Evolutionary conservation across 768 basidiomycete species (phyloP), one percentile per base, ranked within the genome.

Genomic region (Tulasnella sp.): DNA sequence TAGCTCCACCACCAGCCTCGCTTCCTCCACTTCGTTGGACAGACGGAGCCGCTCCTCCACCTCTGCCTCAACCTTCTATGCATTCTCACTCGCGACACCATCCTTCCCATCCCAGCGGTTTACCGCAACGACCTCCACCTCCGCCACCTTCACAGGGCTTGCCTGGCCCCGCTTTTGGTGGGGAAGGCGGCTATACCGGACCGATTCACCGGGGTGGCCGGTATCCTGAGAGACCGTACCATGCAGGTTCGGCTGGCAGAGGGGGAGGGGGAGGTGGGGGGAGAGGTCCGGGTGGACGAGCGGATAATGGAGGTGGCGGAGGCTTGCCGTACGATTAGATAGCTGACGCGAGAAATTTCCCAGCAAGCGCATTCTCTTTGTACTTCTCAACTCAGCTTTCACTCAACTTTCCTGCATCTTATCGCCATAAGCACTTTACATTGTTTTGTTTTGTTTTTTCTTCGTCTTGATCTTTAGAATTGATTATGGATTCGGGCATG

Each of bases 151-250:
- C 39, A 29, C 39, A 40, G 14, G 71, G 71, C 8, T 66, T 72
- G 16, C 71, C 71, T 64, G 59, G 35, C 1, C 71, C 71, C 16
- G 64, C 39, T 12, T 72, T 36, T 36, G 62, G 39, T 7, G 62
- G 59, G 19, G 62, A 39, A 17, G 36, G 37, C 8, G 71, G 71
- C 8, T 72, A 72, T 34, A 40, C 34, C 7, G 71, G 71, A 9
- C 71, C 71, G 62, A 40, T 72, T 9, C 36, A 40, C 12, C 71
- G 71, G 22, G 71, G 71, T 40, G 71, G 71, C 16, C 34, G 42
- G 32, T 65, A 64, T n/a, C 71, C 71, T 39, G 71, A 72, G n/a
- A 32, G 62, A n/a, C 37, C 71, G 1, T 72, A 72, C 35, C 22
- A 29, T 47, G 35, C 67, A 40, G 19, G n/a, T 47, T 5, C 16